These are phyloP conservation scores for Rhodotorula mucilaginosa DNA, from an alignment of 1,284 basidiomycete species.

Conservation along the genomic window DNA sequence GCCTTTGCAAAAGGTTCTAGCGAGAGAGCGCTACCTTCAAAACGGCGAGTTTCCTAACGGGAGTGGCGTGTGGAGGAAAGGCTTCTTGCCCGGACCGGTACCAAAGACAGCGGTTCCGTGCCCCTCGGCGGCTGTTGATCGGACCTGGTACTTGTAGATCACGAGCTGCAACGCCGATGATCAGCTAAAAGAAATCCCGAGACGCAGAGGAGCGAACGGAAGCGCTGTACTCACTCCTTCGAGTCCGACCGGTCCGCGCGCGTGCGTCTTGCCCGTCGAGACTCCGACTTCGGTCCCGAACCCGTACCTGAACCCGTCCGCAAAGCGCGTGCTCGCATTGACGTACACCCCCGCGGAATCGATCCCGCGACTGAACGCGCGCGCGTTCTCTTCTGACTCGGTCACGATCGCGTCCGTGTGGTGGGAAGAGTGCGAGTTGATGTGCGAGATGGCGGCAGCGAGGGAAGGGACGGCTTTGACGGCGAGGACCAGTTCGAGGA, in stretches of 20 bases:
- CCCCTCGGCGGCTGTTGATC: constrained; percentile 67
- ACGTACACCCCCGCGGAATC: constrained; percentile 91
- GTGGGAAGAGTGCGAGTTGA: constrained; percentile 89
- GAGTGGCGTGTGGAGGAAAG: constrained; percentile 63
- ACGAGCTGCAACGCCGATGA: constrained; percentile 56
- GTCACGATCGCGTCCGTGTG: constrained; percentile 95
- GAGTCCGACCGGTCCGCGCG: constrained; percentile 91
- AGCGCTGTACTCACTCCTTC: constrained; percentile 59
- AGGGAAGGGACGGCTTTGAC: constrained; percentile 72
- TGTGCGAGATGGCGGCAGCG: constrained; percentile 73
- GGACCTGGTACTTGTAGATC: constrained; percentile 90
- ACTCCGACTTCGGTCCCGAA: constrained; percentile 98
- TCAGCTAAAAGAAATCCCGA: not conserved
- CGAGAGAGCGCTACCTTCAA: not conserved
- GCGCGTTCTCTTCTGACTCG: constrained; percentile 65
- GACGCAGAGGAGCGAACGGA: not conserved
- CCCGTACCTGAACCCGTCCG: constrained; percentile 95
- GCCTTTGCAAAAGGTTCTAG: not conserved
- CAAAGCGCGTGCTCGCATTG: constrained; percentile 92
- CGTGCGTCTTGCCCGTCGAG: constrained; percentile 93
- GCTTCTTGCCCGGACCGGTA: constrained; percentile 65
- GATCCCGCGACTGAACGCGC: constrained; percentile 77
- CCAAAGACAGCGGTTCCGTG: constrained; percentile 81
- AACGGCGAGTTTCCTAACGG: constrained; percentile 28
- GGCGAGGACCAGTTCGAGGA: constrained; percentile 77